These are phyloP conservation scores for Fusarium acutatum DNA, from an alignment of 2,329 filamentous ascomycete species.

Conservation along the genomic window DNA sequence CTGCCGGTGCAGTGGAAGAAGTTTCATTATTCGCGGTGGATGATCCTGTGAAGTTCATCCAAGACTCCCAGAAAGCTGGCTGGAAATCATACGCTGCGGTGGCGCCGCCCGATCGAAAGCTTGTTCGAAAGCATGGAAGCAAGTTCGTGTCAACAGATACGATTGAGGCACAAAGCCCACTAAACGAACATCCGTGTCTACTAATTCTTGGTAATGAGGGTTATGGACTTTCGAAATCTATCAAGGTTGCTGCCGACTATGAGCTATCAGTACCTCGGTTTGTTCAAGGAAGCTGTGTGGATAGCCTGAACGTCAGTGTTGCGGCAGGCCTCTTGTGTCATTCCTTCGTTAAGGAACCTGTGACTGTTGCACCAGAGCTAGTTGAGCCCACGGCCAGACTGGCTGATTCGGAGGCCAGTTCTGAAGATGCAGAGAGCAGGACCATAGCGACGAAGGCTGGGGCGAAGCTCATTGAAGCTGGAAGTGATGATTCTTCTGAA, in stretches of 20 bases:
- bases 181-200: conserved; percentile 72
- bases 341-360: conserved; percentile 64
- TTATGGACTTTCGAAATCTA: conserved; percentile 70
- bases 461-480: neutral
- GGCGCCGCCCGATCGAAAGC: conserved; percentile 52
- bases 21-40: conserved; percentile 76
- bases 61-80: conserved; percentile 71
- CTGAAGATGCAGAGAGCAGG: neutral
- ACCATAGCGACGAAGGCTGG: neutral
- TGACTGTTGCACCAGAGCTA: conserved; percentile 14
- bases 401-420: neutral
- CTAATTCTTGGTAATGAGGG: conserved; percentile 87
- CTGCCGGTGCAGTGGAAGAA: conserved; percentile 85
- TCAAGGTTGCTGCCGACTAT: conserved; percentile 73
- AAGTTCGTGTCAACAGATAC: conserved; percentile 60
- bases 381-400: neutral
- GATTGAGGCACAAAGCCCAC: conserved; percentile 60
- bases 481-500: neutral
- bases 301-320: conserved; percentile 94
- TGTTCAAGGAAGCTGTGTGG: conserved; percentile 67
- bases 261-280: conserved; percentile 71
- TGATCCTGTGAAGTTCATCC: conserved; percentile 75
- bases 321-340: conserved; percentile 81
- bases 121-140: conserved; percentile 46
- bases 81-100: conserved; percentile 88